Percentiles rank a stretch among this genome's conserved stretches.
These are phyloP conservation scores for Pleurotus sapidus DNA, from an alignment of 768 basidiomycete species.

Conservation along the genomic window DNA sequence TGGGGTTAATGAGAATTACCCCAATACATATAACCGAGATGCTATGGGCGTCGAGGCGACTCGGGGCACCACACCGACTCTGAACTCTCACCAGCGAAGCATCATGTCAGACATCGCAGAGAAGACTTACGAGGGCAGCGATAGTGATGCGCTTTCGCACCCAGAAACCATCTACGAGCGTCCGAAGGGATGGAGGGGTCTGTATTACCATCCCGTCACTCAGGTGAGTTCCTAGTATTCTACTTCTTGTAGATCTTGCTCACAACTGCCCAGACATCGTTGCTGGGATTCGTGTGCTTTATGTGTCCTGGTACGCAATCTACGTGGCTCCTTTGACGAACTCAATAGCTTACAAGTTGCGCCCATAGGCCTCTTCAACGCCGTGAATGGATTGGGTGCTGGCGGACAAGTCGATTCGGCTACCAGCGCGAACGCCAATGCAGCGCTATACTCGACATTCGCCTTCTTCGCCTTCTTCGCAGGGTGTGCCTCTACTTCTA, in stretches of 20 bases:
- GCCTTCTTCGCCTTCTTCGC: conserved; percentile 64
- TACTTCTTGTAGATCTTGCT: not conserved
- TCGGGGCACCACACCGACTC: no score
- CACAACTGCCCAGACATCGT: conserved; percentile 29
- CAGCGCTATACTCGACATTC: conserved; percentile 55
- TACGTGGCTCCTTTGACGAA: not conserved
- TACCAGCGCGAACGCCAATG: conserved; percentile 55
- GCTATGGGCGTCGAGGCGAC: no score
- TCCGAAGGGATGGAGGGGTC: conserved; percentile 47
- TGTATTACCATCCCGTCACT: conserved; percentile 58
- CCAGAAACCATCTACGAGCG: conserved; percentile 36
- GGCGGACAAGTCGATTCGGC: conserved; percentile 54
- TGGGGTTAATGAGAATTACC: no score
- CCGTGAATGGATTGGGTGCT: conserved; percentile 60
- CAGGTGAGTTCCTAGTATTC: conserved; percentile 28
- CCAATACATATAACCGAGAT: no score
- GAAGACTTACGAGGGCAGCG: conserved; percentile 20
- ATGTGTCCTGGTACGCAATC: conserved; percentile 51
- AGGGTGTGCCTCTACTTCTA: conserved; percentile 39
- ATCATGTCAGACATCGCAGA: conserved; percentile 7
- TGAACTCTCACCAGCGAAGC: not conserved
- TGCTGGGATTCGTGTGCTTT: conserved; percentile 73
- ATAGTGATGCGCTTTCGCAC: conserved; percentile 15
- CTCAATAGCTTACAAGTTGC: conserved; percentile 26
- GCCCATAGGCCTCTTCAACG: conserved; percentile 57